These are phyloP conservation scores for Auriculariales sp. DNA, from an alignment of 768 basidiomycete genomes.

Conservation along the genomic window DNA sequence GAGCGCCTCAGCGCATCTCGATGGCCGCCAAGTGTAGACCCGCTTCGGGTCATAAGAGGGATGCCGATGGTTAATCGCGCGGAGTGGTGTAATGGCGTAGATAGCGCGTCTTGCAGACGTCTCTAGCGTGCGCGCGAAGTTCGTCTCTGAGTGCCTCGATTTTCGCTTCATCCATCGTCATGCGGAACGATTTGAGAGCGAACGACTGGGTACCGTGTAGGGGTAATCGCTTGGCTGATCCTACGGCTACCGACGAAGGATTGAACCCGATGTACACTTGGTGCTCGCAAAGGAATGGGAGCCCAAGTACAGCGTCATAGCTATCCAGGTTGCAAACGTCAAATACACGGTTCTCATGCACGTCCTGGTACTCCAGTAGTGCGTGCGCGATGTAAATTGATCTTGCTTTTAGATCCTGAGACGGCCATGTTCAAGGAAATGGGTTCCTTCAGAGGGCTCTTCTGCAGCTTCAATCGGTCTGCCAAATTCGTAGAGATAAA, in stretches of 20 bases:
- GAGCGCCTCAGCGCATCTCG: conserved; percentile 19
- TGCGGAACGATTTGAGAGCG: not conserved
- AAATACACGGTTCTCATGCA: not conserved
- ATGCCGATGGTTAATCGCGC: conserved; percentile 27
- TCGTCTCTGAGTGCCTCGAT: conserved; percentile 1
- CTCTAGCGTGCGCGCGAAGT: conserved; percentile 13
- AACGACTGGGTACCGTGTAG: not conserved
- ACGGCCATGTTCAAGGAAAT: not conserved
- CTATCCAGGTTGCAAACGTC: not conserved
- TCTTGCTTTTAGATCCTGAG: not conserved
- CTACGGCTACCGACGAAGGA: conserved; percentile 10
- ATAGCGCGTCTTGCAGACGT: conserved; percentile 14
- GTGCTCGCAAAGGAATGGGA: not conserved
- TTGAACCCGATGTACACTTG: conserved; percentile 16
- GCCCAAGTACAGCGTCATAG: not conserved
- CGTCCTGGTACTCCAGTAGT: not conserved
- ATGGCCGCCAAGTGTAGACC: conserved; percentile 17
- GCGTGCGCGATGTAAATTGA: not conserved
- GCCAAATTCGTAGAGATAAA: not conserved
- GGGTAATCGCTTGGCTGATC: not conserved
- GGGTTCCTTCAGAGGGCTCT: not conserved
- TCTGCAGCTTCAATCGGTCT: not conserved
- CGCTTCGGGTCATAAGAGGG: conserved; percentile 21
- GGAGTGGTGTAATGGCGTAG: conserved; percentile 21
- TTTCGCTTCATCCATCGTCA: not conserved